Conservation (phyloP, 2,329 filamentous ascomycete species). For the Reticulascus tulasneorum region DNA sequence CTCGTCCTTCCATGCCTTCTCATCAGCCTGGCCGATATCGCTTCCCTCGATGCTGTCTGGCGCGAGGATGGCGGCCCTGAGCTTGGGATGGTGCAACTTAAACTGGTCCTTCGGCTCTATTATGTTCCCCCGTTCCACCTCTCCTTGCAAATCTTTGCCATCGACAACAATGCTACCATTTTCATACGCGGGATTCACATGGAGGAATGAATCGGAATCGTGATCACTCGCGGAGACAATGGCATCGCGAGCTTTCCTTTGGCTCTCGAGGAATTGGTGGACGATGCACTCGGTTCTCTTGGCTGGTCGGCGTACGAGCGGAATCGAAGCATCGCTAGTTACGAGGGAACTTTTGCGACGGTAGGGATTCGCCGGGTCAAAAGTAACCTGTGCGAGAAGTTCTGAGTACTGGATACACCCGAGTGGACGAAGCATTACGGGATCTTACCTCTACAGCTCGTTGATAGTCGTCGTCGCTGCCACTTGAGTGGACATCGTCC, state of each 20-base stretch:
- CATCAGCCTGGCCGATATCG: conserved; percentile 50
- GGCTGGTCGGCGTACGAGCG: conserved; percentile 27
- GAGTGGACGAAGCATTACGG: neutral
- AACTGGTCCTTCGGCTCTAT: conserved; percentile 40
- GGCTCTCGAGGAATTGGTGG: conserved; percentile 59
- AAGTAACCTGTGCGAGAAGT: conserved; percentile 48
- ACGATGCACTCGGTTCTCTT: conserved; percentile 58
- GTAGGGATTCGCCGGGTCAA: conserved; percentile 57
- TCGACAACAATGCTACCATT: conserved; percentile 10
- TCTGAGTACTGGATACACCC: neutral
- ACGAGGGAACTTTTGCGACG: conserved; percentile 65
- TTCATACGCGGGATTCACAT: conserved; percentile 23
- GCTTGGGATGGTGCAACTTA: too few species aligned
- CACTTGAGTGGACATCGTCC: conserved; percentile 37
- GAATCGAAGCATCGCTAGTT: conserved; percentile 38
- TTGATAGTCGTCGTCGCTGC: conserved; percentile 47
- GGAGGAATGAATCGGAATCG: conserved; percentile 19
- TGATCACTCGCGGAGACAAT: conserved; percentile 18
- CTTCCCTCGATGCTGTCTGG: conserved; percentile 38
- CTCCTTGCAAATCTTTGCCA: conserved; percentile 18
- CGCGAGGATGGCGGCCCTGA: conserved; percentile 55
- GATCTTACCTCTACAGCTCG: conserved; percentile 46
- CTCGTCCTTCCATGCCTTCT: conserved; percentile 50
- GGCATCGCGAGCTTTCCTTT: conserved; percentile 34
- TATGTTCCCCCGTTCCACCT: conserved; percentile 22